Conservation (phyloP, 2,329 filamentous ascomycete species). For the Blastomyces gilchristii region DNA sequence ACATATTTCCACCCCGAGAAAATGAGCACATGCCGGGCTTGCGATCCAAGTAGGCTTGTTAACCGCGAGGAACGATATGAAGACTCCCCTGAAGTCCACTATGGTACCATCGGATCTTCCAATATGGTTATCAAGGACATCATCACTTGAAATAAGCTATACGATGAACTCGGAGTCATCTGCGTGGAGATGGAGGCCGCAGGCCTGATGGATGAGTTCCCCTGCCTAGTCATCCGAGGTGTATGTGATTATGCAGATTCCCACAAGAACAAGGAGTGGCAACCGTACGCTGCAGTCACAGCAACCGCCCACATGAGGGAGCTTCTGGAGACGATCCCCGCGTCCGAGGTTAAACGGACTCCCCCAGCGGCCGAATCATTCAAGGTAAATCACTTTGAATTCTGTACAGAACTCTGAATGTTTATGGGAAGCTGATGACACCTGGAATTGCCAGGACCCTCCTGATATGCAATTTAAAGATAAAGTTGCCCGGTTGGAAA, state of each 20-base stretch:
- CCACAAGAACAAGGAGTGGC: slow-evolving; percentile 26
- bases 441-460: not conserved
- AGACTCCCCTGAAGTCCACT: slow-evolving; percentile 5
- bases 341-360: not conserved
- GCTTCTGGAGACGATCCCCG: slow-evolving; percentile 1
- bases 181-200: slow-evolving; percentile 6
- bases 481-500: not conserved
- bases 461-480: not conserved
- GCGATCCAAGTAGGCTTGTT: not conserved
- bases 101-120: slow-evolving; percentile 10
- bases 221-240: slow-evolving; percentile 30
- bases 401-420: not conserved
- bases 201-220: slow-evolving; percentile 19
- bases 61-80: not conserved
- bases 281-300: slow-evolving; percentile 14
- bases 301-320: slow-evolving; percentile 13
- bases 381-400: not conserved
- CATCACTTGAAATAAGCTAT: slow-evolving; percentile 12
- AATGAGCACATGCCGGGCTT: not conserved
- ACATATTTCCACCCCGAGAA: not conserved
- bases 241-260: slow-evolving; percentile 9
- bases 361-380: not conserved
- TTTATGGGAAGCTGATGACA: not conserved
- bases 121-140: slow-evolving; percentile 11
- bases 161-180: slow-evolving; percentile 4